A percentile compares a stretch with the other conserved stretches of the same genome.
phyloP scores from a whole-genome alignment of 2,329 filamentous ascomycete species.

The Talaromyces sp. region DNA sequence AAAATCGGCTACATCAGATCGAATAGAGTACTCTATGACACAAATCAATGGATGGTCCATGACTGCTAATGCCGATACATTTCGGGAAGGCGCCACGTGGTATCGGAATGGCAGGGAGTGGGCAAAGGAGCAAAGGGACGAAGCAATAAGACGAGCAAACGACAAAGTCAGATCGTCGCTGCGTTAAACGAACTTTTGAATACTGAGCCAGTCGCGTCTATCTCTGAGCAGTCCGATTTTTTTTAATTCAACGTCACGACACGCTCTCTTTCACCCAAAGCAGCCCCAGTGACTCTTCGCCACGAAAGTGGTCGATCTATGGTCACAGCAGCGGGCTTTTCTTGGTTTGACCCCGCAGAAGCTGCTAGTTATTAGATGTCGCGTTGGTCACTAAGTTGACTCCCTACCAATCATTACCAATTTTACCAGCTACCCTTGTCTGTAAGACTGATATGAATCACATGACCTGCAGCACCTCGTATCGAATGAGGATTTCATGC shows the following conservation, averaged over 20 bases:
- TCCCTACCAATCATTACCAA: too few species aligned
- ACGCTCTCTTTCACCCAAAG: not conserved
- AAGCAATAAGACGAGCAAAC: conserved; percentile 11
- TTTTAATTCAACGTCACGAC: not conserved
- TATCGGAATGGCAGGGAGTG: conserved; percentile 6
- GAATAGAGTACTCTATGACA: not conserved
- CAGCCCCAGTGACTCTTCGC: too few species aligned
- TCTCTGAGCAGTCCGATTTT: not conserved
- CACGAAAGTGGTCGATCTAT: too few species aligned
- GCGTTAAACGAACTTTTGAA: not conserved
- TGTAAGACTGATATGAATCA: too few species aligned
- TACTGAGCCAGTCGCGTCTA: too few species aligned
- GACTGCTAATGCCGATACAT: not conserved
- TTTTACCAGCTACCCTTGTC: too few species aligned
- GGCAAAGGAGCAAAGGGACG: conserved; percentile 5
- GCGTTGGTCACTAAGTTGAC: too few species aligned
- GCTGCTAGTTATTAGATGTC: too few species aligned
- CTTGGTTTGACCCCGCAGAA: too few species aligned
- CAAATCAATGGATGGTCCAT: not conserved
- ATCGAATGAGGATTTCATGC: too few species aligned
- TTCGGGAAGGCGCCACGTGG: not conserved
- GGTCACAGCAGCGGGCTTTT: too few species aligned
- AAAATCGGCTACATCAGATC: not conserved
- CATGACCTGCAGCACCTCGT: too few species aligned
- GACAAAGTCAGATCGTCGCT: not conserved